These are phyloP conservation scores for Flaveria sonorensis DNA, from an alignment of 129 eudicot genomes.

Conservation along the genomic window DNA sequence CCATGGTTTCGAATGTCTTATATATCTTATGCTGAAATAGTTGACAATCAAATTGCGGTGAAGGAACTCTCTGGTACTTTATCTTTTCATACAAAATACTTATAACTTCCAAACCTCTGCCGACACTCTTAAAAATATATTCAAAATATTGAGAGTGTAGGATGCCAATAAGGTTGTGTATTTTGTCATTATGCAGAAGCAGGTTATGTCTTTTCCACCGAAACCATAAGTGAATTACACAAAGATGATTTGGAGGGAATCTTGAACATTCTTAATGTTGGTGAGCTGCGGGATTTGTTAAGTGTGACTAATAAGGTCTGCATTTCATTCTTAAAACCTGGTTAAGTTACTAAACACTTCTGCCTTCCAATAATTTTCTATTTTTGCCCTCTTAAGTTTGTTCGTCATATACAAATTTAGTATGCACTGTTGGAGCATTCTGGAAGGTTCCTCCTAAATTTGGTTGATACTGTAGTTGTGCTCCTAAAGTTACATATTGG, in stretches of 20 bases:
- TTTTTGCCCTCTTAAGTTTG: constrained; percentile 4
- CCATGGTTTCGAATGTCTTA: constrained; percentile 89
- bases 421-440: constrained; percentile 51
- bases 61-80: constrained; percentile 69
- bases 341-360: constrained; percentile 2
- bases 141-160: neutral
- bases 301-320: constrained; percentile 61
- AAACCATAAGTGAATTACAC: constrained; percentile 39
- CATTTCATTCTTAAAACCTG: constrained; percentile 19
- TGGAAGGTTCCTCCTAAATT: constrained; percentile 55
- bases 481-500: constrained; percentile 66
- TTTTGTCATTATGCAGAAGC: constrained; percentile 51
- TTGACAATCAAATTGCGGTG: constrained; percentile 60
- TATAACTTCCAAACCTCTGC: constrained; percentile 6
- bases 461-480: constrained; percentile 63
- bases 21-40: constrained; percentile 73
- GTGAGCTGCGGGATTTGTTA: constrained; percentile 68
- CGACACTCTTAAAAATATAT: neutral
- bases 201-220: constrained; percentile 50
- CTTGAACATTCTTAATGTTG: constrained; percentile 62
- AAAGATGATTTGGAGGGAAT: constrained; percentile 53
- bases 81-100: neutral
- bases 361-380: neutral
- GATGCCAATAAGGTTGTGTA: constrained; percentile 15
- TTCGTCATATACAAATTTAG: neutral